Evolutionary conservation across 306 rosid species (phyloP), one percentile per base, ranked within the genome.

Genomic region (Trichosanthes truncata): DNA sequence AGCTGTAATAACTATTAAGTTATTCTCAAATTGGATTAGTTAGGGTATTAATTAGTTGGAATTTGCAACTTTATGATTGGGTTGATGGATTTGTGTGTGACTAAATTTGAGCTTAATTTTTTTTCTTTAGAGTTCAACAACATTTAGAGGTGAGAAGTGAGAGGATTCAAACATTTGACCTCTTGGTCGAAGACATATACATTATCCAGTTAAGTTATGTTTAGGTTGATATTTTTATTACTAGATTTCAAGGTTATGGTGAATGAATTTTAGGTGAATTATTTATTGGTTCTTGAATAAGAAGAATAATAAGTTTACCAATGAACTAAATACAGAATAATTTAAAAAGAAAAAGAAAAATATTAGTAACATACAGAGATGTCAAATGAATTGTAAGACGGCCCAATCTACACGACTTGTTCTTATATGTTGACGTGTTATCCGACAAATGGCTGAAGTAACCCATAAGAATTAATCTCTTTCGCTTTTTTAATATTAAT

Each of bases 341-440:
- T 40, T 68, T 23, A 21, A 71, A 23, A 29, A 29, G 43, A 43
- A 43, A 21, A 43, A 21, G 14, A 43, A 21, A 71, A 12, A 11
- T 41, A 41, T 69, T 43, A 71, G 55, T 43, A 71, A 71, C 75
- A 21, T 21, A 68, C n/a, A 23, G 20, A 68, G 35, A 40, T 68
- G 75, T 41, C 33, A 68, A 68, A n/a, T 7, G 33, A 40, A n/a
- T 26, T 23, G 20, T 65, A 65, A 46, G 77, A 26, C 33, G 46
- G 7, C 8, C 38, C 6, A 46, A n/a, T 21, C 14, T 26, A 7
- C 25, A 48, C 9, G 77, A 46, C 65, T 76, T 35, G 36, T 76
- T 76, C 63, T 76, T 31, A 33, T 33, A 36, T 52, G 65, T 52
- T 57, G 63, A 57, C 79, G 63, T 76, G 66, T 52, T 33, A 55